Base-by-base conservation (phyloP, 768 basidiomycete genomes). In the Leccinum imitatum region DNA sequence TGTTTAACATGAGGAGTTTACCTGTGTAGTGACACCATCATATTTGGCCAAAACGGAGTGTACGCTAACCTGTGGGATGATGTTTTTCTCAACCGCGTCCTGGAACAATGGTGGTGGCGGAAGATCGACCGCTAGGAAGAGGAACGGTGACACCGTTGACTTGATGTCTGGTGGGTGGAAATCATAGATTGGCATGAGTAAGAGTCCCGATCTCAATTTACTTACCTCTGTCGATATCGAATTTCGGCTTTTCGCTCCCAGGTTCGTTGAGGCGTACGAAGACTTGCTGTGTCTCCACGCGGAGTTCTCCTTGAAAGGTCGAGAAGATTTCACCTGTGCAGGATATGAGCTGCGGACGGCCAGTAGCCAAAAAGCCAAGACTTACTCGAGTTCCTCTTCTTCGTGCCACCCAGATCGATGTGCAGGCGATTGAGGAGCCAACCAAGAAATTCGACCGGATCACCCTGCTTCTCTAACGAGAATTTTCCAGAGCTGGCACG, bases 31-130 rank as follows among this genome's bases (percentile, higher is more conserved):
- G 65, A 78, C 79, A 14, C 97, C 97, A 74, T 98, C 93, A 75
- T 95, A 99, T 75, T 99, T 99, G 19, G 90, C 83, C 23, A 98
- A 81, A 30, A 98, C 88, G 11, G 88, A 87, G 59, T 94, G 86
- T 59, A 99, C 87, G 50, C 89, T 90, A 61, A 97, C 93, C 81
- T 99, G 97, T 33, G 97, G 97, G 64, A 98, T 97, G 72, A 99
- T 98, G 73, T 98, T 98, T 78, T 97, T 97, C 78, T 97, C 95
- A 50, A 96, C 84, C 4, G 91, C 77, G 71, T 98, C 95, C 76
- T 98, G 96, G 76, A 98, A 99, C 41, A 99, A 77, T 15, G 96
- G 97, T n/a, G 95, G 95, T 1, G 97, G 91, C 17, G 97, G 97
- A 25, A 98, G 83, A 77, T 99, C 97, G 30, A 98, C 86, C 2